Conservation (phyloP, 1,284 basidiomycete genomes). For the Afroboletus lepidellus region DNA sequence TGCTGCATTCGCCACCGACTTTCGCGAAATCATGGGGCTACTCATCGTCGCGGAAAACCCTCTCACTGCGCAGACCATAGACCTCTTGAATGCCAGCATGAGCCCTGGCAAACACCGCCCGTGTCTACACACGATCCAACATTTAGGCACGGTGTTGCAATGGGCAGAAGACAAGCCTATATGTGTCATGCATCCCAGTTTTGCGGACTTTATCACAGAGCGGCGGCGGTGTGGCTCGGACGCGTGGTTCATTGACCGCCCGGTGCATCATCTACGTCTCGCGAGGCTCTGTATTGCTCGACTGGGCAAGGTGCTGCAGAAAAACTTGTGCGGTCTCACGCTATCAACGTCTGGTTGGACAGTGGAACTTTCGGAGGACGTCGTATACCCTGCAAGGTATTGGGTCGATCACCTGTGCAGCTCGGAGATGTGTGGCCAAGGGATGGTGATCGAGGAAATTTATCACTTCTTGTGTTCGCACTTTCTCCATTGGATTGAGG, state of each 20-base stretch:
- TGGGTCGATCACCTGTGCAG: slow-evolving; percentile 33
- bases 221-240: slow-evolving; percentile 26
- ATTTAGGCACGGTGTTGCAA: slow-evolving; percentile 29
- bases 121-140: slow-evolving; percentile 31
- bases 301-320: slow-evolving; percentile 22
- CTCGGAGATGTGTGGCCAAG: slow-evolving; percentile 3
- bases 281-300: slow-evolving; percentile 28
- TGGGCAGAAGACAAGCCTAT: slow-evolving; percentile 31
- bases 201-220: slow-evolving; percentile 34
- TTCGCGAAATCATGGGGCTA: slow-evolving; percentile 35
- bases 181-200: slow-evolving; percentile 34
- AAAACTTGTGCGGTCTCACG: slow-evolving; percentile 27
- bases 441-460: slow-evolving; percentile 14
- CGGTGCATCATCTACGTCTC: slow-evolving; percentile 20
- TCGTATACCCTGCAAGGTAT: slow-evolving; percentile 24
- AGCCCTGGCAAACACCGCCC: slow-evolving; percentile 19
- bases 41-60: slow-evolving; percentile 31
- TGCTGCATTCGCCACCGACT: slow-evolving; percentile 33
- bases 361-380: slow-evolving; percentile 22
- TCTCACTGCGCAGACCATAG: slow-evolving; percentile 25
- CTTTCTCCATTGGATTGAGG: slow-evolving; percentile 35
- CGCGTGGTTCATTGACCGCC: slow-evolving; percentile 30
- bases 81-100: slow-evolving; percentile 23
- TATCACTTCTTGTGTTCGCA: slow-evolving; percentile 23
- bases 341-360: slow-evolving; percentile 19